Conservation (phyloP, 306 rosid genomes). For the Cajanus cajan region DNA sequence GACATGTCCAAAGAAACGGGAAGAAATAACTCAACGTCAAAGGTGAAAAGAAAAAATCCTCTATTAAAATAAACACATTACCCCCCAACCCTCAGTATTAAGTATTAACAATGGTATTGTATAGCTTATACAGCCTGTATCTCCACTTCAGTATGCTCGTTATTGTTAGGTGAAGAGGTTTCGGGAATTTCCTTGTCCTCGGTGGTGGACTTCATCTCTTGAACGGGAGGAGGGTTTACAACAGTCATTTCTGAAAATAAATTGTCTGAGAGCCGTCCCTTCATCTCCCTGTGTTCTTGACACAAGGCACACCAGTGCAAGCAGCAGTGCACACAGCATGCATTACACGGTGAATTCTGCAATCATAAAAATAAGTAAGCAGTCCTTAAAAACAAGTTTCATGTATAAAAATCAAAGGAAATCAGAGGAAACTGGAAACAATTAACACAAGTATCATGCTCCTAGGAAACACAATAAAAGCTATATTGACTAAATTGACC, state of each 20-base stretch:
- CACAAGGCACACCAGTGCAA: constrained; percentile 96
- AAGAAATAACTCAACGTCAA: constrained; percentile 7
- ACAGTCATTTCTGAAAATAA: constrained; percentile 69
- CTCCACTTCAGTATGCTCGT: constrained; percentile 68
- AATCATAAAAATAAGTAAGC: constrained; percentile 12
- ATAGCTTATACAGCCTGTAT: constrained; percentile 75
- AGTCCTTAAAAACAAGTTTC: constrained; percentile 8
- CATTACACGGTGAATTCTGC: constrained; percentile 87
- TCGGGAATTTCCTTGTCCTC: constrained; percentile 46
- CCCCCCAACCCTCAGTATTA: background rate
- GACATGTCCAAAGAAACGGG: background rate
- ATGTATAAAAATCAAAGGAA: background rate
- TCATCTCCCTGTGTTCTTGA: constrained; percentile 97
- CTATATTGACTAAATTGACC: background rate
- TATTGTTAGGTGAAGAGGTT: constrained; percentile 49
- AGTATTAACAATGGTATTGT: constrained; percentile 7
- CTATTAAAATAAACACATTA: background rate
- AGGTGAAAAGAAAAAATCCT: background rate
- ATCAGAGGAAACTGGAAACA: constrained; percentile 11
- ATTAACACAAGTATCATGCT: background rate
- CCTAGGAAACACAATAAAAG: background rate
- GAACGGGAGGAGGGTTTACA: constrained; percentile 79
- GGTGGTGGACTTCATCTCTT: constrained; percentile 67
- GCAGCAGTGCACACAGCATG: constrained; percentile 95
- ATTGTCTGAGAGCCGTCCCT: constrained; percentile 69